Conservation (phyloP, 2,329 filamentous ascomycete genomes). For the Fusarium staphyleae region DNA sequence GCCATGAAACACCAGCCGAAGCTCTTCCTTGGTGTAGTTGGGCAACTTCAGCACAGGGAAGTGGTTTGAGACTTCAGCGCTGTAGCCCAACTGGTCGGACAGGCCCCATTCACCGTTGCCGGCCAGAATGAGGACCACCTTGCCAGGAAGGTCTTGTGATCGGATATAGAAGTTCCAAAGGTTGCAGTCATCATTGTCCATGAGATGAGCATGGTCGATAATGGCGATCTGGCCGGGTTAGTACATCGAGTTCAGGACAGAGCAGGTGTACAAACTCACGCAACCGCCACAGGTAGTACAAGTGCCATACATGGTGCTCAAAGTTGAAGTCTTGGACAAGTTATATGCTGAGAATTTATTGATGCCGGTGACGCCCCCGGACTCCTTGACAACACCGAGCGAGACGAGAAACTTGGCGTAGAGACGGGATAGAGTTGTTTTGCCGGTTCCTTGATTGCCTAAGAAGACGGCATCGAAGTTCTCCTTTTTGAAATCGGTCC, state of each 20-base stretch:
- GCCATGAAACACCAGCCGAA: constrained; percentile 64
- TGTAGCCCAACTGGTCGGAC: constrained; percentile 68
- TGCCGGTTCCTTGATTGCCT: constrained; percentile 44
- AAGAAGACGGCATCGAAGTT: constrained; percentile 44
- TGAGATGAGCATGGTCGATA: constrained; percentile 42
- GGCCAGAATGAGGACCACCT: constrained; percentile 41
- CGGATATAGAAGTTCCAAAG: constrained; percentile 41
- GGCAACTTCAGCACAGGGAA: constrained; percentile 61
- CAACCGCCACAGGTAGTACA: constrained; percentile 62
- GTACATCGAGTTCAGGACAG: neutral
- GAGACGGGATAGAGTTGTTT: constrained; percentile 41
- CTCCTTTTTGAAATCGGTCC: constrained; percentile 55
- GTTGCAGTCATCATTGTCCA: constrained; percentile 41
- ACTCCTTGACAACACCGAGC: constrained; percentile 41
- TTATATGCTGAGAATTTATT: constrained; percentile 40
- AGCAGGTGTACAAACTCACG: constrained; percentile 41
- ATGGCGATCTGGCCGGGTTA: constrained; percentile 38
- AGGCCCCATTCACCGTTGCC: constrained; percentile 56
- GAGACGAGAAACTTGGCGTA: constrained; percentile 43
- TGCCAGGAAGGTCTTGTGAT: constrained; percentile 39
- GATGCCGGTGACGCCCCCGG: constrained; percentile 54
- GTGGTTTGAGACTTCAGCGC: constrained; percentile 43
- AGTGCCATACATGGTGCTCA: constrained; percentile 52
- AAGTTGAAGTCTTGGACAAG: constrained; percentile 45
- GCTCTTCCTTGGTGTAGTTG: constrained; percentile 70